These are phyloP conservation scores for Plasmodium gaboni DNA, from an alignment of 169 alveolate genomes.

Conservation along the genomic window DNA sequence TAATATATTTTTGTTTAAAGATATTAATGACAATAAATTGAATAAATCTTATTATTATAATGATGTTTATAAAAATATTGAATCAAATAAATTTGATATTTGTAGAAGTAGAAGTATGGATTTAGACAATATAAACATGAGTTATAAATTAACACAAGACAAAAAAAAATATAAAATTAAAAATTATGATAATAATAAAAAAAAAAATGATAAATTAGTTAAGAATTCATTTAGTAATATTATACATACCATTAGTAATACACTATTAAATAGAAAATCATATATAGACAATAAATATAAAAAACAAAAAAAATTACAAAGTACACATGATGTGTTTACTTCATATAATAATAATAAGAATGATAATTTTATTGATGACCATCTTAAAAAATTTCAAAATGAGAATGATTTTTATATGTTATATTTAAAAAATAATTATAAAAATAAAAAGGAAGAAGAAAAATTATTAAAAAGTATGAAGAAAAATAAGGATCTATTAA, in stretches of 20 bases:
- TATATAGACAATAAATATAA: too few species aligned
- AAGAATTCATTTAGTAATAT: constrained; percentile 45
- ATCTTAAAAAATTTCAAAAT: background rate
- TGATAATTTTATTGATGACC: constrained; percentile 3
- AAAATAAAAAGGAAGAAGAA: constrained; percentile 26
- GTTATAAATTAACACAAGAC: too few species aligned
- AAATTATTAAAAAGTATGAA: background rate
- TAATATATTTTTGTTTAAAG: background rate
- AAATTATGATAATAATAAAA: background rate
- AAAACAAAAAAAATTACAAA: too few species aligned
- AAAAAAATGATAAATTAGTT: constrained; percentile 12
- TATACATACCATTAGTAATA: constrained; percentile 38
- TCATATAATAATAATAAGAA: constrained; percentile 3
- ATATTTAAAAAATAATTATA: background rate
- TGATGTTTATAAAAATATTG: background rate
- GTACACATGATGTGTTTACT: too few species aligned
- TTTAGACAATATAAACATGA: too few species aligned
- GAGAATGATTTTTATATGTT: background rate
- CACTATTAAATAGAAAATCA: constrained; percentile 10
- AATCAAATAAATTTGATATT: background rate
- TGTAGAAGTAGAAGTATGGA: background rate
- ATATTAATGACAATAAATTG: background rate
- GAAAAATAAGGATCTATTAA: constrained; percentile 39
- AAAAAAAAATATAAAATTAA: background rate
- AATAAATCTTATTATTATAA: too few species aligned